Percentiles rank a stretch among this genome's conserved stretches.
These are phyloP conservation scores for Nothomitra cinnamomea DNA, from an alignment of 2,329 filamentous ascomycete genomes.

Conservation along the genomic window DNA sequence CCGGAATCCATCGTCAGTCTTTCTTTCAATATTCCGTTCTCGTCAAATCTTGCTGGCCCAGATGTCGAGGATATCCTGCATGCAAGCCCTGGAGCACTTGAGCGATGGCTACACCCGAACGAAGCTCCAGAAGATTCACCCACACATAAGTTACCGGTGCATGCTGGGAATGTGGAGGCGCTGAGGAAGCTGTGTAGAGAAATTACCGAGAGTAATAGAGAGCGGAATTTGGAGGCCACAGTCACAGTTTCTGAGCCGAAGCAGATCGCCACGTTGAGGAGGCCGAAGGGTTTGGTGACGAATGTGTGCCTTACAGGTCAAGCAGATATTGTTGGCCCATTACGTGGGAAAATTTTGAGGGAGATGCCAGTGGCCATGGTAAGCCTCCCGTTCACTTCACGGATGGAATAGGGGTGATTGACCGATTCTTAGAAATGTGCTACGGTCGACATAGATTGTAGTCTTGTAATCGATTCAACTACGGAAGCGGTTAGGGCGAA, in stretches of 20 bases:
- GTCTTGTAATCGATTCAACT: slow-evolving; percentile 65
- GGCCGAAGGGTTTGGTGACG: slow-evolving; percentile 30
- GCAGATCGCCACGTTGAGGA: slow-evolving; percentile 33
- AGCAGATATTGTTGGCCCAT: slow-evolving; percentile 13
- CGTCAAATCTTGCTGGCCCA: slow-evolving; percentile 78
- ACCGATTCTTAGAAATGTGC: slow-evolving; percentile 54
- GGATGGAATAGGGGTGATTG: neutral
- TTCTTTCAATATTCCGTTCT: slow-evolving; percentile 94
- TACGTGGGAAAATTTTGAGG: slow-evolving; percentile 14
- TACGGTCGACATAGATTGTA: slow-evolving; percentile 82
- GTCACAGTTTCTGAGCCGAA: slow-evolving; percentile 70
- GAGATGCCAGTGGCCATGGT: slow-evolving; percentile 16
- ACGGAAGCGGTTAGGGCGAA: slow-evolving; percentile 51
- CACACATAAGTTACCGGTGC: slow-evolving; percentile 80
- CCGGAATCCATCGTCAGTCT: slow-evolving; percentile 55
- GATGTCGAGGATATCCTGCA: slow-evolving; percentile 91
- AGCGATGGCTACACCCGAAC: slow-evolving; percentile 86
- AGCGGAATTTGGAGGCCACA: slow-evolving; percentile 61
- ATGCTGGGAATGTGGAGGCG: slow-evolving; percentile 68
- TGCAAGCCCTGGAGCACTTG: slow-evolving; percentile 70
- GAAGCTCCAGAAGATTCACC: slow-evolving; percentile 71
- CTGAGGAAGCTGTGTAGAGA: slow-evolving; percentile 67
- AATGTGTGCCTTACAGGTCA: slow-evolving; percentile 16
- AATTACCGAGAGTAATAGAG: slow-evolving; percentile 47
- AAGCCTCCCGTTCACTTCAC: slow-evolving; percentile 5